A percentile compares a stretch with the other conserved stretches of the same genome.
Conservation (phyloP, 106 monocot genomes). For the Allium fistulosum region DNA sequence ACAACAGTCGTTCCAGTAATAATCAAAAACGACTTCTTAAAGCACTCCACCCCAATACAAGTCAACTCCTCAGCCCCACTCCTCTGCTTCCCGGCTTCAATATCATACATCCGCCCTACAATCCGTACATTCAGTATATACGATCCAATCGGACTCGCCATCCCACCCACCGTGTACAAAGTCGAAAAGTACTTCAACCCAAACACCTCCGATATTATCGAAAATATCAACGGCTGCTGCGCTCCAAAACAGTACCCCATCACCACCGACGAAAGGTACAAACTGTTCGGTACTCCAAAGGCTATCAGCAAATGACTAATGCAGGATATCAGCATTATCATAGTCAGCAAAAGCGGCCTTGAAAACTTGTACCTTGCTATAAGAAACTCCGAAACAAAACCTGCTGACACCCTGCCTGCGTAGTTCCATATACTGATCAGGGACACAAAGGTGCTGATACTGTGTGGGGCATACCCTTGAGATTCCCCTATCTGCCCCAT, state of each 20-base stretch:
- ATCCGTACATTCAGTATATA: conserved; percentile 66
- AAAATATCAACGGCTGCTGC: conserved; percentile 53
- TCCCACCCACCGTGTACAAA: conserved; percentile 57
- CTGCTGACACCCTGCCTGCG: conserved; percentile 45
- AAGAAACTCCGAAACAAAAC: conserved; percentile 66
- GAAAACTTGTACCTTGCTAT: conserved; percentile 45
- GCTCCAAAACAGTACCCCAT: conserved; percentile 83
- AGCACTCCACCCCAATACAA: conserved; percentile 65
- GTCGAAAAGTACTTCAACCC: conserved; percentile 84
- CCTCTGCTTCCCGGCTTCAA: conserved; percentile 44
- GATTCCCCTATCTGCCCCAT: conserved; percentile 90
- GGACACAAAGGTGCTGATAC: conserved; percentile 65
- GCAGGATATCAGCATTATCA: conserved; percentile 47
- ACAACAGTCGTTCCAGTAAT: conserved; percentile 49
- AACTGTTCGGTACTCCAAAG: conserved; percentile 43
- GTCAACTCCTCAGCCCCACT: conserved; percentile 17
- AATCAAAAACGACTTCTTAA: conserved; percentile 59
- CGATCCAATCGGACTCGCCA: conserved; percentile 61
- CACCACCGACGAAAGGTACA: conserved; percentile 68
- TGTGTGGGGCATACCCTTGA: conserved; percentile 44
- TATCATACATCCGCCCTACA: conserved; percentile 58
- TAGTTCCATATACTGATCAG: conserved; percentile 87
- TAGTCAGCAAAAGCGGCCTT: conserved; percentile 40
- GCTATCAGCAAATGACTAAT: conserved; percentile 64
- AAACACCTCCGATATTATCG: conserved; percentile 89